These are phyloP conservation scores for Trichoderma atroviride DNA, from an alignment of 2,329 filamentous ascomycete genomes.

Conservation along the genomic window DNA sequence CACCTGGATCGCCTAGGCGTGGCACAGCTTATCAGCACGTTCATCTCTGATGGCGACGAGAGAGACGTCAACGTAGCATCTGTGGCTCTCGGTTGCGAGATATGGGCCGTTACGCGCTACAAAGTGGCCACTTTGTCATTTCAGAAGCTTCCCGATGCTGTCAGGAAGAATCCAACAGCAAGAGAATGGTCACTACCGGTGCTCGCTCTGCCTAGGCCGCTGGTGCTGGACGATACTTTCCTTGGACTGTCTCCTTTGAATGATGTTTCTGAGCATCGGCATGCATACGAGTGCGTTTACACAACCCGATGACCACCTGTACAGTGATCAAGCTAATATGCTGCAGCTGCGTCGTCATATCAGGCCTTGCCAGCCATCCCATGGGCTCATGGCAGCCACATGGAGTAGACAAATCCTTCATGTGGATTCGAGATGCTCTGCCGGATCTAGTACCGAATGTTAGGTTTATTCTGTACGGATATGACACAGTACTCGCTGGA, in stretches of 20 bases:
- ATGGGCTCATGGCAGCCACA: slow-evolving; percentile 27
- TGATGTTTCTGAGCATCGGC: not conserved
- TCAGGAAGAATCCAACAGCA: not conserved
- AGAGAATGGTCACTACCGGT: not conserved
- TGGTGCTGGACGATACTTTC: slow-evolving; percentile 11
- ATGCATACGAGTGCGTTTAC: not conserved
- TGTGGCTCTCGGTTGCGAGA: not conserved
- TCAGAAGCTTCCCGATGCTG: not conserved
- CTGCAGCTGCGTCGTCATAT: slow-evolving; percentile 24
- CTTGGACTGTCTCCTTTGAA: slow-evolving; percentile 15
- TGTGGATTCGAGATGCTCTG: slow-evolving; percentile 27
- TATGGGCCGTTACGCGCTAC: not conserved
- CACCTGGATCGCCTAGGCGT: slow-evolving; percentile 1
- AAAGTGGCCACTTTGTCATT: slow-evolving; percentile 12
- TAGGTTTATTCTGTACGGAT: slow-evolving; percentile 23
- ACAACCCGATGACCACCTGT: too few species aligned
- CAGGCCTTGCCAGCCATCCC: slow-evolving; percentile 24
- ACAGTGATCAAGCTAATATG: too few species aligned
- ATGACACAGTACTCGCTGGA: slow-evolving; percentile 5
- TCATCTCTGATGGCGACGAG: not conserved
- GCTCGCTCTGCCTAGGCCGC: not conserved
- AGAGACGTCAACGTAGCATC: slow-evolving; percentile 9
- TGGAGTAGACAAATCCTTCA: slow-evolving; percentile 16
- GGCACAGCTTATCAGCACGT: not conserved
- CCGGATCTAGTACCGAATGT: not conserved